These are phyloP conservation scores for Alternaria alternata DNA, from an alignment of 2,329 filamentous ascomycete species.

Conservation along the genomic window DNA sequence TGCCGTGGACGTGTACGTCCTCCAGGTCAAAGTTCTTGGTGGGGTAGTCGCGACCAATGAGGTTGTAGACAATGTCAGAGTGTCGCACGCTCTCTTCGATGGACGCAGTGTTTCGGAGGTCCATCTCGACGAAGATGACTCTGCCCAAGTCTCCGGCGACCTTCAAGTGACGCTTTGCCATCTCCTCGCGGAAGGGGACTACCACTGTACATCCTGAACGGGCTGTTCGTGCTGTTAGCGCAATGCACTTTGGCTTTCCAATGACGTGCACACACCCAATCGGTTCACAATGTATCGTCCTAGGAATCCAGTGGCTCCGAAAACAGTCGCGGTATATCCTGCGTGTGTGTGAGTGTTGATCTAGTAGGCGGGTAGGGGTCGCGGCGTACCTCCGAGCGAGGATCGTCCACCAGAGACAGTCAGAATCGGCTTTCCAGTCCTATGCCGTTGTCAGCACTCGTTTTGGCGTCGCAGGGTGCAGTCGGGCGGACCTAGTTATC, in stretches of 20 bases:
- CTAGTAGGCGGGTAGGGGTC: slow-evolving; percentile 14
- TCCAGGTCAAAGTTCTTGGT: slow-evolving; percentile 97
- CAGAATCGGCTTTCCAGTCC: slow-evolving; percentile 95
- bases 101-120: slow-evolving; percentile 90
- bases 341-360: slow-evolving; percentile 43
- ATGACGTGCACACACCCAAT: slow-evolving; percentile 67
- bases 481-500: slow-evolving; percentile 68
- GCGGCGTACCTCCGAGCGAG: slow-evolving; percentile 77
- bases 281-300: slow-evolving; percentile 98
- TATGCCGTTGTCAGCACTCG: slow-evolving; percentile 22
- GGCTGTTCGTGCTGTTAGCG: slow-evolving; percentile 62
- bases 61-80: slow-evolving; percentile 96
- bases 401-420: slow-evolving; percentile 88
- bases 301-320: slow-evolving; percentile 94
- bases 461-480: background rate
- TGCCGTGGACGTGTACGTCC: slow-evolving; percentile 92
- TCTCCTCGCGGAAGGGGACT: slow-evolving; percentile 93
- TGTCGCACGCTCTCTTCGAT: slow-evolving; percentile 97
- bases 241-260: background rate
- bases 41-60: slow-evolving; percentile 91
- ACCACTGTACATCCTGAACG: slow-evolving; percentile 94
- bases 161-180: slow-evolving; percentile 96
- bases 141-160: slow-evolving; percentile 92
- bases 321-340: slow-evolving; percentile 97
- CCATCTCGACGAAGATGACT: slow-evolving; percentile 91